A percentile compares a stretch with the other conserved stretches of the same genome.
These are phyloP conservation scores for Aureobasidium mangrovei DNA, from an alignment of 2,329 filamentous ascomycete genomes.

Conservation along the genomic window DNA sequence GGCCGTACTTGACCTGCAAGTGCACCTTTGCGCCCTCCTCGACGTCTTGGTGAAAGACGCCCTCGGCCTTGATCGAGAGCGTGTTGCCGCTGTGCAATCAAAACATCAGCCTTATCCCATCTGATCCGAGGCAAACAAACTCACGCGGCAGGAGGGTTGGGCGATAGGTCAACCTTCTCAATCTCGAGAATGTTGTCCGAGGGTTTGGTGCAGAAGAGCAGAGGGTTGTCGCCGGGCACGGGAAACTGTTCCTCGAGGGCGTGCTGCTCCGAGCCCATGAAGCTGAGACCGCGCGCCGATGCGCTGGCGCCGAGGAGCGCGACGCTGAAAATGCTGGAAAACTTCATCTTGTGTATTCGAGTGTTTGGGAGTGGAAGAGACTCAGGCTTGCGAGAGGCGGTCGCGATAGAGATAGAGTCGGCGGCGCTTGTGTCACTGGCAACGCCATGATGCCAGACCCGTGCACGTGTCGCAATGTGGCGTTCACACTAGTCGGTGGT, in stretches of 20 bases:
- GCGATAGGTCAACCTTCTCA: constrained; percentile 66
- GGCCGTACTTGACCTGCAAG: constrained; percentile 83
- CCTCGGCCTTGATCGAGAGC: constrained; percentile 70
- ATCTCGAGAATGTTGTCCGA: constrained; percentile 64
- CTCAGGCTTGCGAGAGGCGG: neutral
- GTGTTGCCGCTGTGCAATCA: constrained; percentile 55
- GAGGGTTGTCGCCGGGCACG: constrained; percentile 77
- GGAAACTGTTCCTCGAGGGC: constrained; percentile 43
- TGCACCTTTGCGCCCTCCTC: constrained; percentile 71
- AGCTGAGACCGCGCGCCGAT: constrained; percentile 21
- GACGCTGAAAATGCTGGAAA: constrained; percentile 22
- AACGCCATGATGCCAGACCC: neutral
- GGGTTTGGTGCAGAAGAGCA: constrained; percentile 68
- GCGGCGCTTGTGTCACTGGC: neutral
- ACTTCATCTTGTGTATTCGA: constrained; percentile 22
- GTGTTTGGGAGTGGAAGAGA: neutral
- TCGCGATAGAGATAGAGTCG: neutral
- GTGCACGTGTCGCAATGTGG: constrained; percentile 3
- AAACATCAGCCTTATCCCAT: neutral
- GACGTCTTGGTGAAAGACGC: constrained; percentile 64
- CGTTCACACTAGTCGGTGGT: neutral
- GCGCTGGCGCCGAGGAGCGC: constrained; percentile 24
- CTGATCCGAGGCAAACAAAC: constrained; percentile 3
- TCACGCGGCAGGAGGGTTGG: constrained; percentile 83
- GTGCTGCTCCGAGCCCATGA: constrained; percentile 19